Evolutionary conservation across 768 basidiomycete genomes (phyloP).

Genomic region (Chlorophyllum brunneum): DNA sequence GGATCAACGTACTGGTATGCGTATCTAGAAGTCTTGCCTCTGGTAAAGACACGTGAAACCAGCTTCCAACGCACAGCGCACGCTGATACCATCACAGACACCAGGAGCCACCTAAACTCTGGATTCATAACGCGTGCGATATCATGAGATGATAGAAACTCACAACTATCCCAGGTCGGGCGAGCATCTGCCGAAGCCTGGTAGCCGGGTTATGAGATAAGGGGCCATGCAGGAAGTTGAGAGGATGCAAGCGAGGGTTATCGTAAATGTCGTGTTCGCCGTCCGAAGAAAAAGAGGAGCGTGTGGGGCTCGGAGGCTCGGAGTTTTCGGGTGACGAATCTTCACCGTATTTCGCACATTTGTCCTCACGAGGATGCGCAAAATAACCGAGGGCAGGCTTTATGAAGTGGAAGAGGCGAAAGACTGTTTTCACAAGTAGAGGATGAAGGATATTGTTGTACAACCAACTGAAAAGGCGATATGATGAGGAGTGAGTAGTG

Average conservation of each 20-base stretch:
- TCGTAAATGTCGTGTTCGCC: constrained; percentile 36
- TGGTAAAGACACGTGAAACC: constrained; percentile 78
- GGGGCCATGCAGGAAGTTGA: constrained; percentile 65
- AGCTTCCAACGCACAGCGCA: constrained; percentile 74
- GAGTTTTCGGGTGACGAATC: not conserved
- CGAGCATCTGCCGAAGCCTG: constrained; percentile 65
- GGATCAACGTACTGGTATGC: not conserved
- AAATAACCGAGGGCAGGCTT: constrained; percentile 2
- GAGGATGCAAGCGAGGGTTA: constrained; percentile 66
- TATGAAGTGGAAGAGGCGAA: constrained; percentile 4
- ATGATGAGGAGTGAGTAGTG: not conserved
- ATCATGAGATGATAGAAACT: constrained; percentile 20
- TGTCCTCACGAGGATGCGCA: not conserved
- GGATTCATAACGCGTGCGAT: not conserved
- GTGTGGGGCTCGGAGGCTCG: constrained; percentile 1
- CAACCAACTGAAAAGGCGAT: not conserved
- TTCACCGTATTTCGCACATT: not conserved
- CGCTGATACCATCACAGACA: constrained; percentile 77
- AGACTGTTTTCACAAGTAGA: not conserved
- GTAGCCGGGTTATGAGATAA: constrained; percentile 67
- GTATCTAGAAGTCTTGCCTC: constrained; percentile 35
- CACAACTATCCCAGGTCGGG: constrained; percentile 74
- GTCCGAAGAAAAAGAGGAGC: constrained; percentile 5
- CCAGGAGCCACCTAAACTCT: constrained; percentile 62
- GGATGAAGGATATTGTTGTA: constrained; percentile 1